Evolutionary conservation across 805 yeast genomes (phyloP), one percentile per base, ranked within the genome.

Genomic region (Candida endomychidarum): DNA sequence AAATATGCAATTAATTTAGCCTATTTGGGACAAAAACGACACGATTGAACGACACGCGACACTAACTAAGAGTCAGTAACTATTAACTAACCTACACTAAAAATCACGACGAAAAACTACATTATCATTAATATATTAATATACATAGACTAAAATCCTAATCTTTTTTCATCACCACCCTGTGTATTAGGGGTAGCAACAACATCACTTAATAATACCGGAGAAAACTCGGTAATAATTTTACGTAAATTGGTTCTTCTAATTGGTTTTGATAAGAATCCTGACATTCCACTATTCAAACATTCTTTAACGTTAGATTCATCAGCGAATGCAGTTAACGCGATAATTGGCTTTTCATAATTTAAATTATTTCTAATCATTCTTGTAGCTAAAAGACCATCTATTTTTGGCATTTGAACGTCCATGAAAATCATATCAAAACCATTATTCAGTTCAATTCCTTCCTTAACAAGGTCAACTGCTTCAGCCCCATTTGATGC

Each of bases 401-500:
- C 97, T 49, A 89, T 72, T 52, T 79, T 82, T 4, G 98, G 98
- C 98, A 90, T 91, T 62, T 91, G 97, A 37, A 91, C 95, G 61
- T 91, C 99, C 99, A 91, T 91, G 56, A 91, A 86, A 2, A 93
- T 78, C 39, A 91, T 63, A 57, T 87, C 91, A 57, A 72, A 88
- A 11, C 58, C 53, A 8, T 66, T 66, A 11, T 61, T 61, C 2
- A 60, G 53, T 2, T 60, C 70, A 18, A 65, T 51, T 1, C 81
- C 65, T 23, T 70, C 72, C 45, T 76, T 70, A 2, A 88, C 81
- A 36, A 74, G 65, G 8, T 80, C 81, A 26, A 90, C 78, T 0
- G 97, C 97, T 46, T 90, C 96, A 24, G 78, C 78, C 14, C 99
- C 99, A 61, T 93, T 96, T 48, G 85, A 80, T 0, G 96, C 97